phyloP scores from a whole-genome alignment of 306 rosid genomes.

The Coriaria nepalensis region DNA sequence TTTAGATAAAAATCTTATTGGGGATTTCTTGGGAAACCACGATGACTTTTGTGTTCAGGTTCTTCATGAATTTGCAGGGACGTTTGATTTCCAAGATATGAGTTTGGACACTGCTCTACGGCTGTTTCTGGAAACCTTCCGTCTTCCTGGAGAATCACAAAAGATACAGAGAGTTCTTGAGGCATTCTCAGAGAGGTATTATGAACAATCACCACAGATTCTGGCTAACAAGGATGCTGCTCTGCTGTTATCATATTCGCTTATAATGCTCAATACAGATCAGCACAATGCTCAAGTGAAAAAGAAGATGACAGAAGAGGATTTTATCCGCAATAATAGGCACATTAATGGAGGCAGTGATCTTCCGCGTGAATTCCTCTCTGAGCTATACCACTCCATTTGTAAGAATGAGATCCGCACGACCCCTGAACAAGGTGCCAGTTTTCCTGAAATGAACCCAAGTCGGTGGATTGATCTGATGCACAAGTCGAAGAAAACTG shows the following conservation, averaged over 20 bases:
- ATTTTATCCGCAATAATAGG: slow-evolving; percentile 72
- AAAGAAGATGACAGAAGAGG: slow-evolving; percentile 93
- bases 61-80: slow-evolving; percentile 87
- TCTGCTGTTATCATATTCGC: slow-evolving; percentile 64
- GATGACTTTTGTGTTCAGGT: slow-evolving; percentile 91
- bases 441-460: slow-evolving; percentile 86
- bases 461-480: slow-evolving; percentile 85
- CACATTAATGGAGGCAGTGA: slow-evolving; percentile 79
- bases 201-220: slow-evolving; percentile 75
- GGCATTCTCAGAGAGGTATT: slow-evolving; percentile 91
- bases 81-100: slow-evolving; percentile 90
- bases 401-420: slow-evolving; percentile 88
- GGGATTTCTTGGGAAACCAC: slow-evolving; percentile 82
- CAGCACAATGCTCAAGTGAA: slow-evolving; percentile 83
- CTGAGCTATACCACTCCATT: slow-evolving; percentile 71
- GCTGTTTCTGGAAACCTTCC: slow-evolving; percentile 71
- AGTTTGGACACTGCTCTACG: slow-evolving; percentile 81
- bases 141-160: slow-evolving; percentile 89
- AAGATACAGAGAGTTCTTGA: slow-evolving; percentile 90
- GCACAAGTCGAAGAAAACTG: slow-evolving; percentile 65
- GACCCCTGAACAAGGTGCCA: slow-evolving; percentile 72
- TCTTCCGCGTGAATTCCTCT: slow-evolving; percentile 69
- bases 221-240: slow-evolving; percentile 94
- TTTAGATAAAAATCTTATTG: slow-evolving; percentile 88
- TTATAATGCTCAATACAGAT: slow-evolving; percentile 83